Conservation (phyloP, 768 basidiomycete species). For the Amanita pseudoporphyria region DNA sequence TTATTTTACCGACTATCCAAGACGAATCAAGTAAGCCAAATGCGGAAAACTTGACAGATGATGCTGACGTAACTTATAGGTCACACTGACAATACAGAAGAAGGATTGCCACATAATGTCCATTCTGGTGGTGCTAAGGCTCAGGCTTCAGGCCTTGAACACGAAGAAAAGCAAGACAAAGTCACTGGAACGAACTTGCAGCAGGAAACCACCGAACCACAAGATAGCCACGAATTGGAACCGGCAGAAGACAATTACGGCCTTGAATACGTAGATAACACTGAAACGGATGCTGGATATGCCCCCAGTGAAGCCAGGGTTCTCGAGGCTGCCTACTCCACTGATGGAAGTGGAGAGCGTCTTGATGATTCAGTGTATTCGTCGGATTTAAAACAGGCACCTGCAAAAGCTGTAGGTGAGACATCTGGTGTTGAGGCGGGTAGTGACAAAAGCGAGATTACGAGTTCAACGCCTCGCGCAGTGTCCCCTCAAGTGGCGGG, state of each 20-base stretch:
- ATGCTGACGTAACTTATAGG: not conserved
- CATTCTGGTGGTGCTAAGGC: not conserved
- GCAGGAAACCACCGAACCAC: not conserved
- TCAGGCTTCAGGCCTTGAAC: not conserved
- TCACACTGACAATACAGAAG: not conserved
- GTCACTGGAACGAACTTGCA: not conserved
- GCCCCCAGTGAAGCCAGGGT: not conserved
- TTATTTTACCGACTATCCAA: not conserved
- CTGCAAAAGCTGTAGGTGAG: not conserved
- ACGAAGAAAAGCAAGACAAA: not conserved
- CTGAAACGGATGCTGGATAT: not conserved
- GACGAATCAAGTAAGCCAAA: not conserved
- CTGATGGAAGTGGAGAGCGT: not conserved
- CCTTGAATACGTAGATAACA: not conserved
- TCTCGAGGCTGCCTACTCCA: not conserved
- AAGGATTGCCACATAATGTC: not conserved
- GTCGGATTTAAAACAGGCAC: not conserved
- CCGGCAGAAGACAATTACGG: not conserved
- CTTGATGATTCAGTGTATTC: not conserved
- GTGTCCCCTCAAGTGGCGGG: not conserved
- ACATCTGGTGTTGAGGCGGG: not conserved
- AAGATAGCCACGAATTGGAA: not conserved
- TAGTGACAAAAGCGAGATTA: not conserved
- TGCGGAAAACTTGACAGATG: too few species aligned
- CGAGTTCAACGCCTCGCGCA: not conserved